These are phyloP conservation scores for Sugiyamaella smithiae DNA, from an alignment of 805 yeast species.

Conservation along the genomic window DNA sequence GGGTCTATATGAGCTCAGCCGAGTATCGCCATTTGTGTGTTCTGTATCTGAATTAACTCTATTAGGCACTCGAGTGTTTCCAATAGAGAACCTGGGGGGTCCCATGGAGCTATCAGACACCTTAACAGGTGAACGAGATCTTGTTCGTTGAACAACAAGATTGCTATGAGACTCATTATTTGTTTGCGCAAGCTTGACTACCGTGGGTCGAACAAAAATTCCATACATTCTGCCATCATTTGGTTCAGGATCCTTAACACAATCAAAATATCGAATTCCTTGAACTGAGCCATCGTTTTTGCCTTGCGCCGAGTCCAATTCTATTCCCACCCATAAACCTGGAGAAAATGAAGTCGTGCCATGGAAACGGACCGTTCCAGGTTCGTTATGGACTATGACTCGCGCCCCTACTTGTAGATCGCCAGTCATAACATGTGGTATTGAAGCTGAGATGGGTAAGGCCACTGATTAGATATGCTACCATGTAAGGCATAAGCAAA, in stretches of 20 bases:
- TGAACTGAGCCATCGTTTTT: slow-evolving; percentile 77
- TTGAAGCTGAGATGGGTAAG: background rate
- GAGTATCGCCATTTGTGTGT: background rate
- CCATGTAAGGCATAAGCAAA: no score
- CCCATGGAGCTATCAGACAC: background rate
- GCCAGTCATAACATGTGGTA: slow-evolving; percentile 9
- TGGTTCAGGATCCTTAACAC: slow-evolving; percentile 35
- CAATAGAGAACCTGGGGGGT: background rate
- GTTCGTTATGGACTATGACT: slow-evolving; percentile 32
- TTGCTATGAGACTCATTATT: background rate
- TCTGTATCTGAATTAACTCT: background rate
- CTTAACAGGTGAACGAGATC: slow-evolving; percentile 1
- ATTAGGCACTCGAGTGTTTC: background rate
- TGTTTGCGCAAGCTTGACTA: slow-evolving; percentile 56
- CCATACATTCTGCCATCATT: slow-evolving; percentile 49
- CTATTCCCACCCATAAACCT: slow-evolving; percentile 74
- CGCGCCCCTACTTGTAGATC: slow-evolving; percentile 18
- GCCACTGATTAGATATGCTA: background rate
- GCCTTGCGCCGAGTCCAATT: slow-evolving; percentile 80
- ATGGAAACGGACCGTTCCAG: slow-evolving; percentile 50
- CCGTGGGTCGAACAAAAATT: slow-evolving; percentile 68
- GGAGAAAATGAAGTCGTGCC: slow-evolving; percentile 56
- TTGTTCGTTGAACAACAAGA: background rate
- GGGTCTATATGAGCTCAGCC: background rate
- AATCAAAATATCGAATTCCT: slow-evolving; percentile 56